Conservation (phyloP, 2,329 filamentous ascomycete genomes). For the Penicillium palitans region DNA sequence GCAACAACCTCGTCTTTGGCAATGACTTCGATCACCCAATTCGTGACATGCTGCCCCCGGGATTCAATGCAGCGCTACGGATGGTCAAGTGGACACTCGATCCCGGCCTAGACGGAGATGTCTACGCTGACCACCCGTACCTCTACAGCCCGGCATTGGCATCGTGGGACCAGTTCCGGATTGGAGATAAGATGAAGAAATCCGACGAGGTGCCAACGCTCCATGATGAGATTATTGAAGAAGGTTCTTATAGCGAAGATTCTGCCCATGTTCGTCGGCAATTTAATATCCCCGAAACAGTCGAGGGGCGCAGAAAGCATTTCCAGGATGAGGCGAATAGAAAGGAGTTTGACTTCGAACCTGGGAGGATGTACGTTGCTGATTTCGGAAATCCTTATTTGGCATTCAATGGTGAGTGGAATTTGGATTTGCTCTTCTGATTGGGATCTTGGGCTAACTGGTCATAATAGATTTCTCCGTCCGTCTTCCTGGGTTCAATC, state of each 20-base stretch:
- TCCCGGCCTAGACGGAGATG: slow-evolving; percentile 84
- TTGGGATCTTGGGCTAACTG: neutral
- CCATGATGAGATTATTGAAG: slow-evolving; percentile 59
- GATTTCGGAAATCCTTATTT: slow-evolving; percentile 93
- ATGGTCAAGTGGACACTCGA: slow-evolving; percentile 91
- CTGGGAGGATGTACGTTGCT: slow-evolving; percentile 60
- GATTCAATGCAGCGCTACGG: slow-evolving; percentile 79
- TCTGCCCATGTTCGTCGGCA: slow-evolving; percentile 50
- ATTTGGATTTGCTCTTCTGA: neutral
- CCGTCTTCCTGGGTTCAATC: slow-evolving; percentile 38
- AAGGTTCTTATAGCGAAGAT: slow-evolving; percentile 61
- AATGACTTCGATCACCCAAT: slow-evolving; percentile 96
- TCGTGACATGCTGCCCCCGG: slow-evolving; percentile 78
- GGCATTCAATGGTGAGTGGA: slow-evolving; percentile 68
- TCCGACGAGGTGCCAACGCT: slow-evolving; percentile 35
- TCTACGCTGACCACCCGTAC: slow-evolving; percentile 81
- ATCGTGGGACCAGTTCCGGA: slow-evolving; percentile 73
- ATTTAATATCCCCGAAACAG: slow-evolving; percentile 54
- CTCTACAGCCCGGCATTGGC: slow-evolving; percentile 80
- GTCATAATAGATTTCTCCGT: slow-evolving; percentile 38
- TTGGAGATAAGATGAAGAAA: slow-evolving; percentile 53
- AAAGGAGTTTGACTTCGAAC: slow-evolving; percentile 61
- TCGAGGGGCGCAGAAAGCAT: slow-evolving; percentile 59
- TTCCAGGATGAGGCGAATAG: slow-evolving; percentile 60
- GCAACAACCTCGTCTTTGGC: slow-evolving; percentile 78